phyloP scores from a whole-genome alignment of 176 grass and related monocot species.

The Bonia amplexicaulis region DNA sequence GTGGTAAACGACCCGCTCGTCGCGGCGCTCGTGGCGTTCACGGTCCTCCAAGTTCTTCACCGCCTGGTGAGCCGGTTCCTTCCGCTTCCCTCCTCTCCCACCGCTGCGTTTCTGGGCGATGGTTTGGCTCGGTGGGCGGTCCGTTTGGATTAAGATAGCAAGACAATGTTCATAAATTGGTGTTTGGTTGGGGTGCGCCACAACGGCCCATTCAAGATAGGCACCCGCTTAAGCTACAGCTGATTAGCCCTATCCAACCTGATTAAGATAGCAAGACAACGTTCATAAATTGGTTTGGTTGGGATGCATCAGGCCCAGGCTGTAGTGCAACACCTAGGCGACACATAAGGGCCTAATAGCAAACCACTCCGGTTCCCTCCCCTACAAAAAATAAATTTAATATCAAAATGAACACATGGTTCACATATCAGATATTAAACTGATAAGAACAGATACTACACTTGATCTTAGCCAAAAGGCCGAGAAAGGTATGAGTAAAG shows the following conservation, averaged over 20 bases:
- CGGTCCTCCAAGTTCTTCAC: slow-evolving; percentile 82
- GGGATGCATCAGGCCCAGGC: too few relatives aligned
- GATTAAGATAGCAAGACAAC: too few relatives aligned
- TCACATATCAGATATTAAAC: slow-evolving; percentile 74
- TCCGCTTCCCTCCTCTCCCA: neutral
- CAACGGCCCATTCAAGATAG: too few relatives aligned
- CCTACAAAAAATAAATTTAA: too few relatives aligned
- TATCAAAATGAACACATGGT: too few relatives aligned
- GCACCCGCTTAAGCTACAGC: too few relatives aligned
- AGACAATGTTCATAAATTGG: too few relatives aligned
- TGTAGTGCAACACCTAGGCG: too few relatives aligned
- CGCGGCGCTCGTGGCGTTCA: slow-evolving; percentile 52
- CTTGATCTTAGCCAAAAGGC: slow-evolving; percentile 76
- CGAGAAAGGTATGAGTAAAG: slow-evolving; percentile 51
- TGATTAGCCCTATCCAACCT: too few relatives aligned
- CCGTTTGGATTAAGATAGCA: neutral
- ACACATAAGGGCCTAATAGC: rapidly evolving
- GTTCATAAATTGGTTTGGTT: too few relatives aligned
- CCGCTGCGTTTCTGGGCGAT: neutral
- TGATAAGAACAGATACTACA: slow-evolving; percentile 86
- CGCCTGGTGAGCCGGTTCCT: slow-evolving; percentile 39
- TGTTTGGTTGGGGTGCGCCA: too few relatives aligned
- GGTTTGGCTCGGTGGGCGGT: neutral
- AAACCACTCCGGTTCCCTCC: too few relatives aligned
- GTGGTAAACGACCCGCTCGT: slow-evolving; percentile 67